These are phyloP conservation scores for Saccharomyces hybrid DNA, from an alignment of 1,139 yeast genomes.

Conservation along the genomic window DNA sequence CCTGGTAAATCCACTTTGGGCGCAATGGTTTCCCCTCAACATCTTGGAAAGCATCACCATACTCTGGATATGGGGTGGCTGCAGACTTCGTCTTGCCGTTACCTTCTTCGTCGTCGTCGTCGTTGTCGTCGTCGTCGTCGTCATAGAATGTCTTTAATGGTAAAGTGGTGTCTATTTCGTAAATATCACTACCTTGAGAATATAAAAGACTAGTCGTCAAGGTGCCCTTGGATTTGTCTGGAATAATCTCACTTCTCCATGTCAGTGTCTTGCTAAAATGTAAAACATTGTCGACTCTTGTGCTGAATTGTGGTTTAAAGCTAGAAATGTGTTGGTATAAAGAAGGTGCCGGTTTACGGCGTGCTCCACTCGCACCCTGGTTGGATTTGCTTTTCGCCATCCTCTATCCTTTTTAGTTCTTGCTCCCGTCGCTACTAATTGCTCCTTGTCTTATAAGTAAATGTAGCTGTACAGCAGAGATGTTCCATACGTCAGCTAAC, in stretches of 20 bases:
- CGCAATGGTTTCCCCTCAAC: constrained; percentile 14
- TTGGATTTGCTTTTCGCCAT: background rate
- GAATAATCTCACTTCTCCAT: constrained; percentile 24
- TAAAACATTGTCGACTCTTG: constrained; percentile 16
- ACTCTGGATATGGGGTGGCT: constrained; percentile 15
- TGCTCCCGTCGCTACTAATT: background rate
- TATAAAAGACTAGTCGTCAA: constrained; percentile 24
- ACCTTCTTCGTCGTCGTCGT: constrained; percentile 3
- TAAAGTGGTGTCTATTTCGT: constrained; percentile 24
- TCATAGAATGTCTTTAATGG: constrained; percentile 23
- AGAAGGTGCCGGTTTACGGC: constrained; percentile 34
- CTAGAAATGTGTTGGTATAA: constrained; percentile 50
- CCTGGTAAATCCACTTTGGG: constrained; percentile 27
- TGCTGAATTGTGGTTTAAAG: constrained; percentile 52
- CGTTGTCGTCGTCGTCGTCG: constrained; percentile 3
- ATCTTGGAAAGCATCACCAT: constrained; percentile 21
- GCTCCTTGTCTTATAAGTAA: background rate
- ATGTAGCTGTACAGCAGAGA: background rate
- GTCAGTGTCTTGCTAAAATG: constrained; percentile 19
- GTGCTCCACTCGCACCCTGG: background rate
- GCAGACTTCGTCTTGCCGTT: background rate
- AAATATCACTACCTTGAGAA: constrained; percentile 28
- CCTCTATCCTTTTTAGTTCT: background rate
- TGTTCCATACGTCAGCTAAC: background rate
- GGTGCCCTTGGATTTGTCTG: constrained; percentile 21